Percentiles rank a stretch among this genome's conserved stretches.
phyloP scores from a whole-genome alignment of 257 asterid genomes.

The Penstemon newberryi region DNA sequence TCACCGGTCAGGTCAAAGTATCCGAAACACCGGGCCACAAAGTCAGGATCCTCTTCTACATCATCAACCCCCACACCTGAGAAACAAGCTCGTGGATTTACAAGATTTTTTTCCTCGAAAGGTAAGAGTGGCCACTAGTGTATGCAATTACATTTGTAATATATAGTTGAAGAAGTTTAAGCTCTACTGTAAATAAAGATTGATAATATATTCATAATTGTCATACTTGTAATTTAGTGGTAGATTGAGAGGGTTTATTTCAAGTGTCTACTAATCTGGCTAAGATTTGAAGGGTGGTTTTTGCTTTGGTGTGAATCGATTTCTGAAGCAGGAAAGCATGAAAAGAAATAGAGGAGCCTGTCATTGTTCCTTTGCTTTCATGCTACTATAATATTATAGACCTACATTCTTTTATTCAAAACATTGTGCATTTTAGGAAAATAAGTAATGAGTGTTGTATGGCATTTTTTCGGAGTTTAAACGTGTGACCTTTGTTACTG shows the following conservation, averaged over 20 bases:
- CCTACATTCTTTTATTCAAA: too few species aligned
- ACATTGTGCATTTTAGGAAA: too few species aligned
- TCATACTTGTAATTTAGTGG: slow-evolving; percentile 27
- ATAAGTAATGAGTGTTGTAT: too few species aligned
- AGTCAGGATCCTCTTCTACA: slow-evolving; percentile 61
- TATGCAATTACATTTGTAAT: slow-evolving; percentile 26
- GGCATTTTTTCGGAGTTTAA: too few species aligned
- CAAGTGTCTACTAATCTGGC: neutral
- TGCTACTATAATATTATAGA: too few species aligned
- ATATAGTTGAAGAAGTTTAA: slow-evolving; percentile 31
- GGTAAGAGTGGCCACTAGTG: slow-evolving; percentile 48
- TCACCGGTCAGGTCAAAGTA: slow-evolving; percentile 56
- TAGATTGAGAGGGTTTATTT: slow-evolving; percentile 23
- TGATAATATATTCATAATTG: slow-evolving; percentile 9
- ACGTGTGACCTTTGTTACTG: too few species aligned
- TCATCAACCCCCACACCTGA: slow-evolving; percentile 72
- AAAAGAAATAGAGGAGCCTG: too few species aligned
- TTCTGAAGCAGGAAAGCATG: too few species aligned
- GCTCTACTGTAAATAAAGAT: slow-evolving; percentile 45
- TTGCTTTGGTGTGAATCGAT: slow-evolving; percentile 21
- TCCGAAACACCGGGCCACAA: slow-evolving; percentile 63
- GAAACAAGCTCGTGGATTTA: slow-evolving; percentile 72
- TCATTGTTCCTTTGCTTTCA: too few species aligned
- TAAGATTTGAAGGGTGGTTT: slow-evolving; percentile 15
- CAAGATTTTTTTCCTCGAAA: slow-evolving; percentile 82